Percentiles rank a stretch among this genome's conserved stretches.
phyloP scores from a whole-genome alignment of 2,329 filamentous ascomycete genomes.

The Trichoderma atroviride region DNA sequence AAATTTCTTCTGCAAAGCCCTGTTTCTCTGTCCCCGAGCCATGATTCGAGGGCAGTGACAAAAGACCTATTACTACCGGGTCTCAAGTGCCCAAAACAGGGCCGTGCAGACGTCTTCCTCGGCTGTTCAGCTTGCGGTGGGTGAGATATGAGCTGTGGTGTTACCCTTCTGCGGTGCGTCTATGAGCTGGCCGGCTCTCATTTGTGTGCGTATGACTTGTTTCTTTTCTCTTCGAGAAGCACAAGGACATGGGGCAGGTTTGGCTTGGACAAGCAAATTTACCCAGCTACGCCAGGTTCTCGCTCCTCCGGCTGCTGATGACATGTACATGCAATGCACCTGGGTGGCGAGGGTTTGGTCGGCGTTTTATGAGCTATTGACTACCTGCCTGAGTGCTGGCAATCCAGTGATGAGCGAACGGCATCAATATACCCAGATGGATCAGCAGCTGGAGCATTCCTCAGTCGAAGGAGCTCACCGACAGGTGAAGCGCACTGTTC shows the following conservation, averaged over 20 bases:
- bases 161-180: conserved; percentile 1
- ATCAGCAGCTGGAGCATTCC: not conserved
- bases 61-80: not conserved
- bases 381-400: not conserved
- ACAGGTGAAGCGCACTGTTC: not conserved
- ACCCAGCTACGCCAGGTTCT: not conserved
- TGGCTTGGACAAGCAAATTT: not conserved
- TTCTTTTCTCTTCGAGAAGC: not conserved
- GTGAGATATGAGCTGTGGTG: not conserved
- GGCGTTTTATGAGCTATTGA: not conserved
- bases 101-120: conserved; percentile 8
- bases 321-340: not conserved
- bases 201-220: conserved; percentile 17
- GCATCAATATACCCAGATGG: not conserved
- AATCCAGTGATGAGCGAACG: not conserved
- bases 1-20: not conserved
- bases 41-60: not conserved
- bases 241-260: not conserved
- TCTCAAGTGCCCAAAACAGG: not conserved
- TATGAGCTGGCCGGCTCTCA: conserved; percentile 21
- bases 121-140: not conserved
- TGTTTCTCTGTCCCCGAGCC: not conserved
- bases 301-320: not conserved
- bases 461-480: not conserved
- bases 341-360: not conserved